phyloP scores from a whole-genome alignment of 306 rosid genomes.

The Rosa rugosa region DNA sequence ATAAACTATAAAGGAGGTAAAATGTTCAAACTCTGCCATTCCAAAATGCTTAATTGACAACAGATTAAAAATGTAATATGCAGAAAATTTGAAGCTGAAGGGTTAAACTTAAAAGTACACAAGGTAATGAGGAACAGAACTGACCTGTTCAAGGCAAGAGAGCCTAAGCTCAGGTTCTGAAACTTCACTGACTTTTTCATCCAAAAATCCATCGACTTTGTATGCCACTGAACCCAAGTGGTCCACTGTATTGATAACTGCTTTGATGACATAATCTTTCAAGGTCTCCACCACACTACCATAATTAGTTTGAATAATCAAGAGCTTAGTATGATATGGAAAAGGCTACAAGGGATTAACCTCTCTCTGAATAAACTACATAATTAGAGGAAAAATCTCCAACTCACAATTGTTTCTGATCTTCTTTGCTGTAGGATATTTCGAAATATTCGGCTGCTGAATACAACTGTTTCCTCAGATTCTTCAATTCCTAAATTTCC shows the following conservation, averaged over 20 bases:
- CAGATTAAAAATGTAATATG: neutral
- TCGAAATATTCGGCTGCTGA: conserved; percentile 49
- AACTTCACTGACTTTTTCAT: conserved; percentile 23
- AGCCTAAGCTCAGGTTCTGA: conserved; percentile 28
- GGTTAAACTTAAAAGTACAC: too few species aligned
- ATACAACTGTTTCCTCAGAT: conserved; percentile 39
- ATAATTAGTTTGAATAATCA: neutral
- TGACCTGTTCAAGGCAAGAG: conserved; percentile 34
- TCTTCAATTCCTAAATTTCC: conserved; percentile 39
- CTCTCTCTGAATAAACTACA: neutral
- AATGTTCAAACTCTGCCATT: neutral
- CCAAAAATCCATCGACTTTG: conserved; percentile 35
- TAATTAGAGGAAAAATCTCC: neutral
- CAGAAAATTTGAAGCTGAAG: neutral
- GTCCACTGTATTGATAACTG: conserved; percentile 39
- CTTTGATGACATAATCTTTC: conserved; percentile 43
- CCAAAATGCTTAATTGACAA: neutral
- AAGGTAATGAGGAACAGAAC: neutral
- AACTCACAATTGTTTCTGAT: conserved; percentile 32
- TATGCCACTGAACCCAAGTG: conserved; percentile 41
- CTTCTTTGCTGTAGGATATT: conserved; percentile 34
- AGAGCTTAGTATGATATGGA: neutral
- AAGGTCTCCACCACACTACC: conserved; percentile 38
- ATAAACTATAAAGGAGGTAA: neutral
- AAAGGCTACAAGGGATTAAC: neutral